A percentile compares a stretch with the other conserved stretches of the same genome.
Conservation (phyloP, 2,329 filamentous ascomycete species). For the Exophiala calicioides region DNA sequence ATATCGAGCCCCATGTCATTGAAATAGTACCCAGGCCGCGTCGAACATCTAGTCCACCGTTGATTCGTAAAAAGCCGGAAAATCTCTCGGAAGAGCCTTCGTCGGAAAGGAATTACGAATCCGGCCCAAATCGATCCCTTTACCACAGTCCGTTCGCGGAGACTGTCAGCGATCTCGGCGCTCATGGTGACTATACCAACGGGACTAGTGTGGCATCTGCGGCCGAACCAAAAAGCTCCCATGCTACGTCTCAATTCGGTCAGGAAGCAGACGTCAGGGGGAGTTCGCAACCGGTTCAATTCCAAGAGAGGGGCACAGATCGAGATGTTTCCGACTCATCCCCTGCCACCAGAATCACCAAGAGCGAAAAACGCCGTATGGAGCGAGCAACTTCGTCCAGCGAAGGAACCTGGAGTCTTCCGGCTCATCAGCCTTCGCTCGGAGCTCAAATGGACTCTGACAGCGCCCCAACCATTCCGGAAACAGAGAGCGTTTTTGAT, state of each 20-base stretch:
- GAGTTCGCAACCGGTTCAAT: too few relatives aligned
- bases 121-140: conserved; percentile 38
- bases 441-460: neutral
- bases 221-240: neutral
- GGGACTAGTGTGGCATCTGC: conserved; percentile 44
- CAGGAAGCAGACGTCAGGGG: too few relatives aligned
- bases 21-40: neutral
- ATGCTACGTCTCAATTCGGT: too few relatives aligned
- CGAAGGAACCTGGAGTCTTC: neutral
- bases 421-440: neutral
- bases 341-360: conserved; percentile 12
- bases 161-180: conserved; percentile 48
- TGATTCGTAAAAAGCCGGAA: neutral
- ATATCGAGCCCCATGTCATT: neutral
- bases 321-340: neutral
- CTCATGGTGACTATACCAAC: conserved; percentile 23
- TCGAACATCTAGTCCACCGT: neutral
- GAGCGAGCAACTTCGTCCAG: conserved; percentile 24
- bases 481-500: conserved; percentile 17
- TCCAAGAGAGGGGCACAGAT: neutral
- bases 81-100: conserved; percentile 1
- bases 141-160: conserved; percentile 56
- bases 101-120: neutral
- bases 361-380: conserved; percentile 22
- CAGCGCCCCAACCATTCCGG: neutral